These are phyloP conservation scores for Pythium myriotylum DNA, from an alignment of 352 stramenopile genomes.

Conservation along the genomic window DNA sequence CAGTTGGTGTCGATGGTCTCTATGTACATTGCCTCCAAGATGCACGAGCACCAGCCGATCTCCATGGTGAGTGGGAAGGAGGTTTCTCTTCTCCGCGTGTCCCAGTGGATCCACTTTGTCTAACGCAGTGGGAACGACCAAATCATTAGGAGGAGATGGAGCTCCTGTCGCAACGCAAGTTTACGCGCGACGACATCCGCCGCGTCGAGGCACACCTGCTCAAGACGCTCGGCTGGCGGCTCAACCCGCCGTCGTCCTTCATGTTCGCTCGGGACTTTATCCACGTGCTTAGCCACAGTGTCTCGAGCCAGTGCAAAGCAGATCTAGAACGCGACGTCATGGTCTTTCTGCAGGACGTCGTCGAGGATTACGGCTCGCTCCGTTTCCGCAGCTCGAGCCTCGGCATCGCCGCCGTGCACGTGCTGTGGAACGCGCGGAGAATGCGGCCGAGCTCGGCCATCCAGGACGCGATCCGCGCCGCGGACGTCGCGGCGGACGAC, in stretches of 20 bases:
- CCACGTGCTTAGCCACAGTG: slow-evolving; percentile 24
- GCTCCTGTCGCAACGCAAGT: slow-evolving; percentile 48
- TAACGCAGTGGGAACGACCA: slow-evolving; percentile 4
- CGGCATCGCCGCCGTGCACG: slow-evolving; percentile 40
- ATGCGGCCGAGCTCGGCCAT: slow-evolving; percentile 32
- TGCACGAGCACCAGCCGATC: slow-evolving; percentile 55
- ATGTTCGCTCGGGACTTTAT: slow-evolving; percentile 51
- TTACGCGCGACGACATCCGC: slow-evolving; percentile 42
- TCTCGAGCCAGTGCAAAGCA: slow-evolving; percentile 11
- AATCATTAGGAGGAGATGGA: slow-evolving; percentile 49
- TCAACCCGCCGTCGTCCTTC: slow-evolving; percentile 42
- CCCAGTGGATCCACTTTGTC: slow-evolving; percentile 7
- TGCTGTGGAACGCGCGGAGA: slow-evolving; percentile 38
- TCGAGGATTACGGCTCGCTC: slow-evolving; percentile 33
- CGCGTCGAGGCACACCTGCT: slow-evolving; percentile 40
- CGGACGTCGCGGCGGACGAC: slow-evolving; percentile 27
- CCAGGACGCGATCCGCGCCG: slow-evolving; percentile 34
- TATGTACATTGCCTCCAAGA: slow-evolving; percentile 57
- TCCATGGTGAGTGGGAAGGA: slow-evolving; percentile 34
- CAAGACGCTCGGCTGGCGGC: slow-evolving; percentile 35
- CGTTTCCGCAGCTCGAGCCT: slow-evolving; percentile 41
- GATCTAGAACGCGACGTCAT: slow-evolving; percentile 31
- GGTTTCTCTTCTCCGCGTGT: not conserved
- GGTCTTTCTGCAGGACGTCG: slow-evolving; percentile 34
- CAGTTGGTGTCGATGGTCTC: slow-evolving; percentile 56